Evolutionary conservation across 805 yeast species (phyloP).

Genomic region (Candida verbasci): DNA sequence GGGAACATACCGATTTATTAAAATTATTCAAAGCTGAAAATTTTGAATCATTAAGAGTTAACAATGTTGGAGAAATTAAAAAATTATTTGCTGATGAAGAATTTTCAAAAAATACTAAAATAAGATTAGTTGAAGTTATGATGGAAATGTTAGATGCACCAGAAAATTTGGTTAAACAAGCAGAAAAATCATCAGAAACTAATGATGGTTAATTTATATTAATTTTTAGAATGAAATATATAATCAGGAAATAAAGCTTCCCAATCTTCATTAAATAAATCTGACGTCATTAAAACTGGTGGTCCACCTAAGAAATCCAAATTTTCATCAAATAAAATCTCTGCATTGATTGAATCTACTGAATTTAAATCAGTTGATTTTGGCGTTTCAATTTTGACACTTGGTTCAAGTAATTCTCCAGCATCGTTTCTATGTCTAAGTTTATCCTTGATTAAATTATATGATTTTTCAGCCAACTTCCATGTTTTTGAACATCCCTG

Average conservation of each 20-base stretch:
- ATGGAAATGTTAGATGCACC: conserved; percentile 37
- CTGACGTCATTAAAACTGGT: conserved; percentile 49
- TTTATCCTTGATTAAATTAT: conserved; percentile 34
- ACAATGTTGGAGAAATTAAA: conserved; percentile 22
- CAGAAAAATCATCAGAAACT: conserved; percentile 25
- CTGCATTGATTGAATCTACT: conserved; percentile 4
- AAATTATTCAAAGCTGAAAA: conserved; percentile 28
- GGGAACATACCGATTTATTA: conserved; percentile 32
- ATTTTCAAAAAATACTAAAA: conserved; percentile 26
- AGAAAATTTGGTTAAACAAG: conserved; percentile 31
- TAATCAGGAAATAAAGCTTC: conserved; percentile 47
- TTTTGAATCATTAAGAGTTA: conserved; percentile 22
- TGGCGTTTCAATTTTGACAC: neutral
- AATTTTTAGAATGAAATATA: conserved; percentile 23
- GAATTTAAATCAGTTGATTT: neutral
- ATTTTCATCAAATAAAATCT: conserved; percentile 15
- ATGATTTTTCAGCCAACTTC: conserved; percentile 45
- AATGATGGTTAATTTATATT: conserved; percentile 13
- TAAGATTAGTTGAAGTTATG: conserved; percentile 34
- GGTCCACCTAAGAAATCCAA: conserved; percentile 48
- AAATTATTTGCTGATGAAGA: conserved; percentile 20
- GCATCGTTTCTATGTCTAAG: conserved; percentile 16
- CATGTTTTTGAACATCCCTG: conserved; percentile 42
- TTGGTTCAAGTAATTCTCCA: conserved; percentile 5
- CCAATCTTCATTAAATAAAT: conserved; percentile 45